Conservation (phyloP, 1,284 basidiomycete genomes). For the Ganoderma sp. region DNA sequence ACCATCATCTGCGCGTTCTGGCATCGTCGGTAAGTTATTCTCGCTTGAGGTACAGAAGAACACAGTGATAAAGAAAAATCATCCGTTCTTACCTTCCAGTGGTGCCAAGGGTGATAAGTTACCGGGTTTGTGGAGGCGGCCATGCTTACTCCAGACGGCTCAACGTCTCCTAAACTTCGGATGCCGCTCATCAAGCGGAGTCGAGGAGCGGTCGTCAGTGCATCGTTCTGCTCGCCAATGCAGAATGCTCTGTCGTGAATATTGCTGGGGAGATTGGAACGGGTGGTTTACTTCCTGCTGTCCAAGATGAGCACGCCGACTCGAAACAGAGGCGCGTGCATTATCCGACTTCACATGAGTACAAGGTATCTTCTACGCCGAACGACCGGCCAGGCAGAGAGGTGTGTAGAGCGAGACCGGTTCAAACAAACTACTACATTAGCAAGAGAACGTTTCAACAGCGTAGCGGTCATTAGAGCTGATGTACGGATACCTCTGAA, state of each 20-base stretch:
- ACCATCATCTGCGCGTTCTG: background rate
- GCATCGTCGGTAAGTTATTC: background rate
- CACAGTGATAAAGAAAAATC: background rate
- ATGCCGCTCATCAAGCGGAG: background rate
- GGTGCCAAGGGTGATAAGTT: background rate
- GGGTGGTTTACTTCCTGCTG: background rate
- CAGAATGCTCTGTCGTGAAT: background rate
- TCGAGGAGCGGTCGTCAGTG: background rate
- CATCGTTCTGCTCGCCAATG: background rate
- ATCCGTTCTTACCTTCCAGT: no score
- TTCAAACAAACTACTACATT: background rate
- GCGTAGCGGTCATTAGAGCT: conserved; percentile 12
- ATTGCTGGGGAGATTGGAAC: background rate
- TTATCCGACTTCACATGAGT: background rate
- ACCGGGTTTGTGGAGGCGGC: background rate
- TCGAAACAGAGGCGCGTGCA: background rate
- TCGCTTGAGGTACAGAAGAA: background rate
- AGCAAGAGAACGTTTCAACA: background rate
- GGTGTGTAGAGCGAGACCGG: background rate
- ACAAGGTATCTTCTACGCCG: background rate
- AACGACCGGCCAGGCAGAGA: background rate
- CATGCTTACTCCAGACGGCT: conserved; percentile 6
- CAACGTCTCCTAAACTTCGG: conserved; percentile 26
- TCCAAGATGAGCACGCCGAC: background rate
- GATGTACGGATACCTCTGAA: conserved; percentile 6